Evolutionary conservation across 345 rosid genomes (phyloP), one percentile per base, ranked within the genome.

Genomic region (Gossypium australe): DNA sequence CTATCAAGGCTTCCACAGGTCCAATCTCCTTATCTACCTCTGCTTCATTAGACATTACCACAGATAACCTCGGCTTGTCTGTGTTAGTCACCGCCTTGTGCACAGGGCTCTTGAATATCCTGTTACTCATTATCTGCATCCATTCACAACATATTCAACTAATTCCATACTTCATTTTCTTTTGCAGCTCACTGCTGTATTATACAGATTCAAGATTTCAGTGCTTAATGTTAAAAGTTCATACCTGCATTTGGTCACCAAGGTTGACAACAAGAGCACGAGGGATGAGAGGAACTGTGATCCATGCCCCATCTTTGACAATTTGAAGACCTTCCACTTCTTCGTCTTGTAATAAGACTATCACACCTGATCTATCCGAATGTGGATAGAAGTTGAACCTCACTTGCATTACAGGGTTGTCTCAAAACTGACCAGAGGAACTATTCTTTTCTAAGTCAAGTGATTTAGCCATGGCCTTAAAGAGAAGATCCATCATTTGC

Each of bases 361-460:
- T 86, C 20, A 86, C 29, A 44, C 84, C 87, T 10, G 88, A 82
- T 73, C 82, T 81, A 79, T 89, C 89, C 1, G 88, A 76, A 2
- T 87, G 86, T 13, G 89, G 92, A 66, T 87, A 89, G 80, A 85
- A 80, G 81, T 87, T 89, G 78, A 85, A 82, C 68, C 92, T 77
- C 4, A 78, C 83, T 64, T 76, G 77, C 84, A 86, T 72, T 2
- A 77, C 52, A 2, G 78, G 63, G 22, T 12, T 52, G 43, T 75
- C 84, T 29, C 92, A 88, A 58, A 76, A 83, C 76, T 83, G 85
- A 6, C 80, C 69, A 18, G 64, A 58, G 80, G 85, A 88, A 77
- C 85, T 67, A 24, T 76, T 69, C 72, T 88, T 84, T 57, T 82
- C 86, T 62, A 88, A 62, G 22, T 78, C 63, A 61, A 88, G 72